These are phyloP conservation scores for Amphibolis antarctica DNA, from an alignment of 106 monocot species.

Conservation along the genomic window DNA sequence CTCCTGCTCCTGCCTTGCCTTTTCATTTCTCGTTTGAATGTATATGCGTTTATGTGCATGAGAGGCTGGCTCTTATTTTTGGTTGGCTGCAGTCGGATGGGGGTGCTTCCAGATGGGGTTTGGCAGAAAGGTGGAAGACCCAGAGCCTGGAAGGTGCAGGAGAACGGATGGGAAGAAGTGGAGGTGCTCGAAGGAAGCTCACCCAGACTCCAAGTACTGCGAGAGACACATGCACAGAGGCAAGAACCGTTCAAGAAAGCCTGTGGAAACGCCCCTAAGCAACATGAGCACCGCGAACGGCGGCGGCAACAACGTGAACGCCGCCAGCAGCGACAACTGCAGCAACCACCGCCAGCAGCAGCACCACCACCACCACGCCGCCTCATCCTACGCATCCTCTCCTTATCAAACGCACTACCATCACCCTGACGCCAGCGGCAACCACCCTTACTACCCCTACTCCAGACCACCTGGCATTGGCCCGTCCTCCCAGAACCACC, in stretches of 20 bases:
- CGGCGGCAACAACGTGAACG: neutral
- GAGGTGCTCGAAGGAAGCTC: constrained; percentile 28
- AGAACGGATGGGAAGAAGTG: constrained; percentile 34
- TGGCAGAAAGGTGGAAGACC: constrained; percentile 18
- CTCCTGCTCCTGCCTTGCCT: too few species aligned
- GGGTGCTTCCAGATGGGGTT: constrained; percentile 16
- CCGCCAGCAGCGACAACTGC: neutral
- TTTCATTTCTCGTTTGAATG: too few species aligned
- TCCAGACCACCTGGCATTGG: neutral
- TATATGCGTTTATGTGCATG: neutral
- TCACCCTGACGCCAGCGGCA: neutral
- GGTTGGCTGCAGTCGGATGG: constrained; percentile 17
- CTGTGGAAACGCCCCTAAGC: constrained; percentile 12
- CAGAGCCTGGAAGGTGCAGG: constrained; percentile 25
- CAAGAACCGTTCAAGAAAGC: constrained; percentile 39
- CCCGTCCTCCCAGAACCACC: neutral
- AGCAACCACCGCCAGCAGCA: neutral
- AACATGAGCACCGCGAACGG: neutral
- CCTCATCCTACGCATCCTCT: neutral
- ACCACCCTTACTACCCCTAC: constrained; percentile 5
- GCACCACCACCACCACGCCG: neutral
- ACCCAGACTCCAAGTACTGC: constrained; percentile 28
- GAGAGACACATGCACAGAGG: constrained; percentile 33
- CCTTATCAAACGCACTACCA: neutral
- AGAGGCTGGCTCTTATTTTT: too few species aligned